A percentile compares a stretch with the other conserved stretches of the same genome.
These are phyloP conservation scores for Geotrichum citri-aurantii DNA, from an alignment of 1,139 yeast genomes.

Conservation along the genomic window DNA sequence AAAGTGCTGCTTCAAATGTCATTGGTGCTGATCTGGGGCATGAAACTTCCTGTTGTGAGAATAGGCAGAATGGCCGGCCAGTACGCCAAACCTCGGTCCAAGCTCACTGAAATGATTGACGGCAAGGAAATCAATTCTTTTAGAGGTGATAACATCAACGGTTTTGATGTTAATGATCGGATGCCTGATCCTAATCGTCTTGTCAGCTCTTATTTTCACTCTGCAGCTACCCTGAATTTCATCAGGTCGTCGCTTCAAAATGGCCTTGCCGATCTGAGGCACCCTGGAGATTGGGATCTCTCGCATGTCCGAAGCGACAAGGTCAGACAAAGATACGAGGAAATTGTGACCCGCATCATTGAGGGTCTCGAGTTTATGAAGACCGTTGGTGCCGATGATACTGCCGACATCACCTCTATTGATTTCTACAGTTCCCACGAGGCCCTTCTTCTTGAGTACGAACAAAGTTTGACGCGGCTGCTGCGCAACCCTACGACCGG, in stretches of 20 bases:
- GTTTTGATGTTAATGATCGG: conserved; percentile 38
- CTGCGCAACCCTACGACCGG: conserved; percentile 27
- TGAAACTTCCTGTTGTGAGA: conserved; percentile 38
- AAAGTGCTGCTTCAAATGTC: conserved; percentile 43
- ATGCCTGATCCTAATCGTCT: conserved; percentile 40
- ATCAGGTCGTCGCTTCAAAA: conserved; percentile 36
- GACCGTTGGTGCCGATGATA: conserved; percentile 38
- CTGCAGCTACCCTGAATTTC: conserved; percentile 43
- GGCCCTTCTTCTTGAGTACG: conserved; percentile 41
- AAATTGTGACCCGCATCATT: conserved; percentile 36
- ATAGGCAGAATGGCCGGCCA: conserved; percentile 45
- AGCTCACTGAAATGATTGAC: conserved; percentile 39
- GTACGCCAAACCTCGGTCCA: conserved; percentile 43
- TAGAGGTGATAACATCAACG: conserved; percentile 43
- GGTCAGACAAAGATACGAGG: conserved; percentile 37
- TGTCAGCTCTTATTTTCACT: conserved; percentile 42
- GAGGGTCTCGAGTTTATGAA: conserved; percentile 39
- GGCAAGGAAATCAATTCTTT: conserved; percentile 41
- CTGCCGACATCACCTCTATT: conserved; percentile 31
- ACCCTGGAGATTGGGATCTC: conserved; percentile 41
- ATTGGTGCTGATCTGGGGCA: conserved; percentile 41
- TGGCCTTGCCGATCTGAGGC: conserved; percentile 41
- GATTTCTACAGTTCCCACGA: conserved; percentile 43
- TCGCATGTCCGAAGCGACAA: conserved; percentile 38
- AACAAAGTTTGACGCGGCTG: conserved; percentile 39